Evolutionary conservation across 441 rosid species (phyloP).

Genomic region (Daphne laureola): DNA sequence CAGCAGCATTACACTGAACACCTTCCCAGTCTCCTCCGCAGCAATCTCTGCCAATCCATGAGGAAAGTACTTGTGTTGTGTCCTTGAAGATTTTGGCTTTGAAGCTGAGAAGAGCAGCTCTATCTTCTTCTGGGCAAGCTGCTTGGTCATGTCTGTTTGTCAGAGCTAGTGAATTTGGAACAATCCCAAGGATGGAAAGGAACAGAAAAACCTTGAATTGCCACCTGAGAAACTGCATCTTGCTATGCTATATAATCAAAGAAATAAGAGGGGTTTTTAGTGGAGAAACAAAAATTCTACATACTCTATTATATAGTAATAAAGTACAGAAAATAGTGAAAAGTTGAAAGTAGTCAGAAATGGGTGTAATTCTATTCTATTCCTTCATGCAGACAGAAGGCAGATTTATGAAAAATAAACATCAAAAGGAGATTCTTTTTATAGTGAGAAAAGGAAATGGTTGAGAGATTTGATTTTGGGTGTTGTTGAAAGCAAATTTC

Average conservation of each 20-base stretch:
- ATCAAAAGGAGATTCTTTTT: conserved; percentile 19
- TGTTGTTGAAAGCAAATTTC: background rate
- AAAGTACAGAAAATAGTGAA: background rate
- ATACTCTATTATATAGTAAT: too few species aligned
- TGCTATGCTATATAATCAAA: conserved; percentile 21
- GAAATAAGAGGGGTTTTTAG: too few species aligned
- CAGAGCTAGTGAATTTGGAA: conserved; percentile 21
- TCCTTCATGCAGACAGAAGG: background rate
- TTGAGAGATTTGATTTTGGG: too few species aligned
- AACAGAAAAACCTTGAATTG: conserved; percentile 37
- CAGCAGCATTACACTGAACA: conserved; percentile 55
- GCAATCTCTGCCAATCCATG: conserved; percentile 67
- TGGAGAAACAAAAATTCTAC: conserved; percentile 3
- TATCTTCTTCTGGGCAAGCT: conserved; percentile 50
- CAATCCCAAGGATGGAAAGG: conserved; percentile 20
- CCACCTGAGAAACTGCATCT: conserved; percentile 43
- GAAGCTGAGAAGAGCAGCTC: conserved; percentile 59
- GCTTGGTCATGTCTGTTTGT: conserved; percentile 9
- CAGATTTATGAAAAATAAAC: conserved; percentile 10
- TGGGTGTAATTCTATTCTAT: background rate
- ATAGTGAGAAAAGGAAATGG: conserved; percentile 24
- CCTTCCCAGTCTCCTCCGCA: conserved; percentile 91
- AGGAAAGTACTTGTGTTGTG: conserved; percentile 53
- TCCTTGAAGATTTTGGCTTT: conserved; percentile 56
- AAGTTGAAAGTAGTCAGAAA: background rate